phyloP scores from a whole-genome alignment of 352 stramenopile genomes.

The Pythium sukuiense region DNA sequence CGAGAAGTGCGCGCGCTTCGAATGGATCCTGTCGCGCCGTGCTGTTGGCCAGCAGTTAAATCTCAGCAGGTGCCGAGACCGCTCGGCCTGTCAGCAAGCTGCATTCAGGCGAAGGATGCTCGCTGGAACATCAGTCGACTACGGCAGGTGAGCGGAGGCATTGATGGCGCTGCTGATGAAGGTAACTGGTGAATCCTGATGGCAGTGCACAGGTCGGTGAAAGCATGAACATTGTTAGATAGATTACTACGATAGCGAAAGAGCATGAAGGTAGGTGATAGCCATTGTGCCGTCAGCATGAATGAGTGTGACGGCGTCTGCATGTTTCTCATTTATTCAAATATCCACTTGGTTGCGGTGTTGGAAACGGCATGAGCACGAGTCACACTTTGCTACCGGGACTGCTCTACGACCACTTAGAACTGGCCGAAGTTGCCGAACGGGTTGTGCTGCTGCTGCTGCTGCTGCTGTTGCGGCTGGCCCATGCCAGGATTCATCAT shows the following conservation, averaged over 20 bases:
- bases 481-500: constrained; percentile 72
- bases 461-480: constrained; percentile 45
- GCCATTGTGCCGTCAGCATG: not conserved
- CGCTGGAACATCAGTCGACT: not conserved
- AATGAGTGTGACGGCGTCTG: constrained; percentile 3
- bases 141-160: not conserved
- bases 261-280: not conserved
- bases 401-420: constrained; percentile 19
- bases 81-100: not conserved
- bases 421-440: constrained; percentile 63
- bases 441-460: constrained; percentile 54
- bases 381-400: not conserved
- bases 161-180: not conserved
- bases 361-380: not conserved
- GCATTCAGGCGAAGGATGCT: not conserved
- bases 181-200: not conserved
- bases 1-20: not conserved
- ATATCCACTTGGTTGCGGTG: constrained; percentile 4
- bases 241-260: not conserved
- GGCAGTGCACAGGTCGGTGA: not conserved
- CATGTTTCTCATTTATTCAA: constrained; percentile 15
- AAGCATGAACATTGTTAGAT: constrained; percentile 1
- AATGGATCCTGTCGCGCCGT: not conserved
- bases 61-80: not conserved
- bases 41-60: not conserved